Conservation (phyloP, 2,329 filamentous ascomycete species). For the Diaporthe nobilis region DNA sequence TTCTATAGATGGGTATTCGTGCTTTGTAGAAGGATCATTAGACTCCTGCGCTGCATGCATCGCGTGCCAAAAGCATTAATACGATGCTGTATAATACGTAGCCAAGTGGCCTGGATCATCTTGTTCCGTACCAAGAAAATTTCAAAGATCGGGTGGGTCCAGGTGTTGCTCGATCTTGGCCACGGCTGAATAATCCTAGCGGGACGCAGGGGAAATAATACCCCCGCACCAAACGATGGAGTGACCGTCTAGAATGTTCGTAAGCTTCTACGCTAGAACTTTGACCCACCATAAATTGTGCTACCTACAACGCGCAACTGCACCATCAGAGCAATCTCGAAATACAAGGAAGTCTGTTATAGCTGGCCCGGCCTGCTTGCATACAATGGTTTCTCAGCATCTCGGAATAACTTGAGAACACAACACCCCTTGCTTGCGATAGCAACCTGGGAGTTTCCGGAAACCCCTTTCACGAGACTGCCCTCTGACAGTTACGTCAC, state of each 20-base stretch:
- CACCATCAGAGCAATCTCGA: not conserved
- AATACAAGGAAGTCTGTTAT: not conserved
- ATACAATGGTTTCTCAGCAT: not conserved
- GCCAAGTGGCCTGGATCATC: not conserved
- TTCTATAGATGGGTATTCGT: not conserved
- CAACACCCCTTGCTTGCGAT: not conserved
- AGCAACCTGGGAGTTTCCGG: not conserved
- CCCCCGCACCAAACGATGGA: constrained; percentile 2
- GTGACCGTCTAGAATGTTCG: constrained; percentile 23
- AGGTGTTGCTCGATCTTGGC: not conserved
- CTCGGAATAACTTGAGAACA: not conserved
- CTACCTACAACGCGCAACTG: not conserved
- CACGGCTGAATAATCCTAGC: constrained; percentile 20
- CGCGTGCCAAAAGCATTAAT: not conserved
- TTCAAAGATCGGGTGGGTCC: constrained; percentile 1
- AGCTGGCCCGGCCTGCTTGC: not conserved
- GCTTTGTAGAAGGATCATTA: constrained; percentile 1
- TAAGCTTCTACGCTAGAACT: constrained; percentile 10
- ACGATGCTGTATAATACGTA: constrained; percentile 1
- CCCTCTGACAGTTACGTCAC: not conserved
- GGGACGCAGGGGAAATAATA: constrained; percentile 25
- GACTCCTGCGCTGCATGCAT: not conserved
- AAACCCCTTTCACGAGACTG: too few relatives aligned
- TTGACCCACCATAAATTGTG: not conserved
- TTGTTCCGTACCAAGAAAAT: not conserved